phyloP scores from a whole-genome alignment of 345 rosid genomes.

The Tarenaya hassleriana region DNA sequence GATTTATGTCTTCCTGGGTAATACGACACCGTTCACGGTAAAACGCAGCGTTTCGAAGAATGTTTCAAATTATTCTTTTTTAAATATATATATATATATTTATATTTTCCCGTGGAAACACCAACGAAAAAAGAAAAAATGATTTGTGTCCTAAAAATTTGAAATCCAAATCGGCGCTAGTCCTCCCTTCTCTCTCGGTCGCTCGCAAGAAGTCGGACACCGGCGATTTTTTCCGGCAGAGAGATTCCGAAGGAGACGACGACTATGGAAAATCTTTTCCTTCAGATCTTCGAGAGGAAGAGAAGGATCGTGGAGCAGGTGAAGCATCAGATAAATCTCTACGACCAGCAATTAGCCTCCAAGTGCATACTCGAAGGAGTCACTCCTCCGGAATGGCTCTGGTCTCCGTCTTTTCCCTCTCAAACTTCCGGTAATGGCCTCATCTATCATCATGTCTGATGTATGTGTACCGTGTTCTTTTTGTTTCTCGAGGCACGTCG shows the following conservation, averaged over 20 bases:
- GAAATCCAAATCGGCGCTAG: constrained; percentile 32
- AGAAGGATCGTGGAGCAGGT: constrained; percentile 47
- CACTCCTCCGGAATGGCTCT: constrained; percentile 71
- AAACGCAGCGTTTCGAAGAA: background rate
- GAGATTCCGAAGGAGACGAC: constrained; percentile 17
- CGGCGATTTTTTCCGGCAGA: constrained; percentile 25
- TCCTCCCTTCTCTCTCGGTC: constrained; percentile 22
- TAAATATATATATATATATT: too few relatives aligned
- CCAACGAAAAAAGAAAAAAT: background rate
- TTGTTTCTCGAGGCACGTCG: constrained; percentile 8
- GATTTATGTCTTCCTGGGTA: too few relatives aligned
- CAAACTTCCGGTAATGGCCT: constrained; percentile 31
- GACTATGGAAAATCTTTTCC: constrained; percentile 51
- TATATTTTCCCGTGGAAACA: constrained; percentile 5
- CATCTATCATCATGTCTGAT: background rate
- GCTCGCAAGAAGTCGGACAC: constrained; percentile 14
- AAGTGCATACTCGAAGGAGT: constrained; percentile 59
- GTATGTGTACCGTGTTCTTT: background rate
- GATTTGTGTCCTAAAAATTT: constrained; percentile 19
- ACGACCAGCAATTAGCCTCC: constrained; percentile 67
- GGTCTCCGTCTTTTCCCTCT: constrained; percentile 34
- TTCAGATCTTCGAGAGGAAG: constrained; percentile 69
- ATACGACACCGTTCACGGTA: background rate
- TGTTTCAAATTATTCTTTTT: too few relatives aligned
- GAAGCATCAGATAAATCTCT: constrained; percentile 51